Evolutionary conservation across 2,329 filamentous ascomycete species (phyloP), one percentile per base, ranked within the genome.

Genomic region (Aureobasidium subglaciale): DNA sequence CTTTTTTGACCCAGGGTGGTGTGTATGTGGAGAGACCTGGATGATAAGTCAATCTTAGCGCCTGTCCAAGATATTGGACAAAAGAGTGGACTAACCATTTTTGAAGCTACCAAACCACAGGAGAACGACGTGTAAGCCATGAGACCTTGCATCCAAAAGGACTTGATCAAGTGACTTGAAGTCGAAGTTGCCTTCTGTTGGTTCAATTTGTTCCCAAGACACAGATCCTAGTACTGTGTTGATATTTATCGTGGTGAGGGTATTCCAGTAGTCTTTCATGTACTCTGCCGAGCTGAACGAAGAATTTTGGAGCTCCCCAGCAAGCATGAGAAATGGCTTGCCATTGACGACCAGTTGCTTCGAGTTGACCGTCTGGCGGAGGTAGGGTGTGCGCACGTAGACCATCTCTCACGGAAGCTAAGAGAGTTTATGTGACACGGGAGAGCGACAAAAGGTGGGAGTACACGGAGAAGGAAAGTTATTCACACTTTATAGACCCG

Each of bases 51-150:
- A 24, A n/a, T 9, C 2, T 24, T 7, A 24, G 4, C 3, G 1
- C 5, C 2, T 10, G n/a, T n/a, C n/a, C n/a, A n/a, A n/a, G n/a
- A n/a, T n/a, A n/a, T n/a, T n/a, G n/a, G n/a, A n/a, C n/a, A n/a
- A n/a, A n/a, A n/a, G n/a, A n/a, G n/a, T n/a, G n/a, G n/a, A 58
- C 63, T 7, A 65, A 73, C 64, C 74, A 62, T 77, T 77, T 61
- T 77, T 77, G 64, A 73, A 77, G 15, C 69, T 71, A 6, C 74
- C 75, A 61, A 77, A 76, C 75, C 75, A 77, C 9, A 77, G 61
- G 27, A 77, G 59, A 0, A 76, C 64, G 11, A 77, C 61, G 32
- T 68, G 67, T 24, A 76, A 59, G 3, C 61, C 68, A 59, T 75
- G 65, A 37, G 63, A 58, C 15, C 71, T 63, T 6, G 73, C 73